Conservation (phyloP, 352 stramenopile species). For the Globisporangium acanthophoron region DNA sequence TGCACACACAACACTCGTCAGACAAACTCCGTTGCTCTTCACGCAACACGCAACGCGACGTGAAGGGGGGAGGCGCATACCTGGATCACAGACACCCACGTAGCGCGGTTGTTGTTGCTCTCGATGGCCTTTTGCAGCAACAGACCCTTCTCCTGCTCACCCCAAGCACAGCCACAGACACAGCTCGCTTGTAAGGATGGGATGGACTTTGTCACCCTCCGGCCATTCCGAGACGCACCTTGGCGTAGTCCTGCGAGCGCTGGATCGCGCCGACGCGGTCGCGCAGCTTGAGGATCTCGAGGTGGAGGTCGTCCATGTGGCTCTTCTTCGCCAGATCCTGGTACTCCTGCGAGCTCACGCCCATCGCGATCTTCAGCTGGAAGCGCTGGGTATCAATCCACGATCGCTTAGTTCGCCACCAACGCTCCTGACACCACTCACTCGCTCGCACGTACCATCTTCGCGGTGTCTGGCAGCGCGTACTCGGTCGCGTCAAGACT, state of each 20-base stretch:
- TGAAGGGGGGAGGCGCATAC: constrained; percentile 11
- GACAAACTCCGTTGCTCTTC: neutral
- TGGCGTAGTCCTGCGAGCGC: constrained; percentile 81
- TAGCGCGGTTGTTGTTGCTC: constrained; percentile 70
- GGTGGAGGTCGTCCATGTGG: constrained; percentile 75
- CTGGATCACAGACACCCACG: constrained; percentile 81
- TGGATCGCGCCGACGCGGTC: constrained; percentile 78
- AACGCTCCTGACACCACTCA: neutral
- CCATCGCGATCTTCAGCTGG: constrained; percentile 60
- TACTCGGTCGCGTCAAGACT: constrained; percentile 64
- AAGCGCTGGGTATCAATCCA: constrained; percentile 37
- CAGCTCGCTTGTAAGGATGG: neutral
- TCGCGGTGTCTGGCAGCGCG: constrained; percentile 41
- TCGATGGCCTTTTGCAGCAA: constrained; percentile 68
- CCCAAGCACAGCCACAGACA: neutral
- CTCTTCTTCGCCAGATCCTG: constrained; percentile 78
- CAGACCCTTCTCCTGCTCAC: constrained; percentile 54
- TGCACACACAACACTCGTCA: neutral
- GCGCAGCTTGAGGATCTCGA: constrained; percentile 74
- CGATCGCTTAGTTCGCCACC: neutral
- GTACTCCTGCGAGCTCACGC: constrained; percentile 72
- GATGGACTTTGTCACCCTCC: too few species aligned
- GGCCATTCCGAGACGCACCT: constrained; percentile 24
- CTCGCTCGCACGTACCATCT: constrained; percentile 38
- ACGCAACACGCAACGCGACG: too few species aligned